Evolutionary conservation across 352 stramenopile genomes (phyloP).

Genomic region (Phytophthora uliginosa): DNA sequence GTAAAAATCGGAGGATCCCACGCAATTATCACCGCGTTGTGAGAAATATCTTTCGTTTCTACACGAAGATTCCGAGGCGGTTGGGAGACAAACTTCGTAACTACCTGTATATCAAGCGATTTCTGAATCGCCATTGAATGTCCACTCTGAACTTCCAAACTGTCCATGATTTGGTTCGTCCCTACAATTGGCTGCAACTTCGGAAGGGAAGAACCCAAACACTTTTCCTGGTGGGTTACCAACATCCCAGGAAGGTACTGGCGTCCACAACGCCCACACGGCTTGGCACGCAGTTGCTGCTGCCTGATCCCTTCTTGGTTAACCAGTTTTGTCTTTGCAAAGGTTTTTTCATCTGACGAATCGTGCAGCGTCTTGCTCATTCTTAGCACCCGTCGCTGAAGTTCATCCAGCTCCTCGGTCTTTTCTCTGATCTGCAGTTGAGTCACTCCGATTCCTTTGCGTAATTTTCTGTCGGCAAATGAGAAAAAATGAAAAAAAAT

Average conservation of each 20-base stretch:
- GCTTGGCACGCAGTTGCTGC: conserved; percentile 30
- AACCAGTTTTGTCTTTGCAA: conserved; percentile 52
- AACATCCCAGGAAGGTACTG: conserved; percentile 47
- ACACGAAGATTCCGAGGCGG: conserved; percentile 71
- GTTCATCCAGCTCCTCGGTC: conserved; percentile 49
- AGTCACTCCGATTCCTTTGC: conserved; percentile 43
- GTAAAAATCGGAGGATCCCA: conserved; percentile 85
- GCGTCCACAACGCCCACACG: conserved; percentile 46
- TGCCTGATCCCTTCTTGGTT: conserved; percentile 51
- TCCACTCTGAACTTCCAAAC: conserved; percentile 10
- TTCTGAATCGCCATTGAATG: conserved; percentile 4
- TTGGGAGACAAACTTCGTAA: conserved; percentile 65
- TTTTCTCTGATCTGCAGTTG: conserved; percentile 63
- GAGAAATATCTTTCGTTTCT: conserved; percentile 34
- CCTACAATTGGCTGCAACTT: conserved; percentile 10
- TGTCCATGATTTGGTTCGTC: conserved; percentile 39
- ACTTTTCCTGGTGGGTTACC: conserved; percentile 41
- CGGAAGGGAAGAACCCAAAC: conserved; percentile 8
- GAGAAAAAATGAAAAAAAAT: conserved; percentile 6
- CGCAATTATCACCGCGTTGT: conserved; percentile 55
- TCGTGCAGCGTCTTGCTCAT: conserved; percentile 56
- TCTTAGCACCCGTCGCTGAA: conserved; percentile 58
- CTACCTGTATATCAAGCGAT: background rate
- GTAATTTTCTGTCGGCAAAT: conserved; percentile 38
- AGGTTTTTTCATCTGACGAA: conserved; percentile 46